Evolutionary conservation across 1,284 basidiomycete genomes (phyloP), one percentile per base, ranked within the genome.

Genomic region (Trametes sp.): DNA sequence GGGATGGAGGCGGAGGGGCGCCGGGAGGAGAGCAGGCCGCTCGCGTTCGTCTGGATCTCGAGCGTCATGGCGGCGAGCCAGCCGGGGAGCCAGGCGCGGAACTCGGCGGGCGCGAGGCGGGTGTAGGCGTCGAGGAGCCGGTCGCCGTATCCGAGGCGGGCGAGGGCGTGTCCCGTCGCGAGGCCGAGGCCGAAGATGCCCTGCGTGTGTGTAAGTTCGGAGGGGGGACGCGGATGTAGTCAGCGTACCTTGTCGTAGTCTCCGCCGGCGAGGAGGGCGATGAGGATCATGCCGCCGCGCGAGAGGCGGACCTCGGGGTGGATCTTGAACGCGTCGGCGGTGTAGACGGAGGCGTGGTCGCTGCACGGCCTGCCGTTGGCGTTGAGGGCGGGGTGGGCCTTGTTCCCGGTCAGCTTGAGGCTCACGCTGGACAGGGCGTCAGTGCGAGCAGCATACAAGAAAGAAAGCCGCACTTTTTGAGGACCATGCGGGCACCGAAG

Each of bases 221-320:
- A n/a, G n/a, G n/a, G n/a, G n/a, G n/a, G n/a, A n/a, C n/a, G n/a
- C n/a, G n/a, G n/a, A n/a, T n/a, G n/a, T n/a, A n/a, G n/a, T n/a
- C n/a, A n/a, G n/a, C n/a, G n/a, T n/a, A n/a, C n/a, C n/a, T n/a
- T n/a, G n/a, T n/a, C n/a, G n/a, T 92, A 92, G 72, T 93, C 90
- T 0, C 87, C 89, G 16, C 90, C 89, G 9, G 81, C 76, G 33
- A 91, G 73, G 1, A 92, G 73, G 0, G 87, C 90, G 56, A 91
- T 81, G 5, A 92, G 76, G 23, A 92, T 80, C 73, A 92, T 77
- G 0, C 85, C 88, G 38, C 83, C 80, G 26, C 80, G 74, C 13
- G 76, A 79, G 65, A 90, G 72, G 54, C 75, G 65, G 33, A 85
- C 76, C 10, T 76, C 70, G 2, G 74, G 72, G 52, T 80, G 69